Base-by-base conservation (phyloP, 208 protist genomes). In the Trypanosoma brucei region DNA sequence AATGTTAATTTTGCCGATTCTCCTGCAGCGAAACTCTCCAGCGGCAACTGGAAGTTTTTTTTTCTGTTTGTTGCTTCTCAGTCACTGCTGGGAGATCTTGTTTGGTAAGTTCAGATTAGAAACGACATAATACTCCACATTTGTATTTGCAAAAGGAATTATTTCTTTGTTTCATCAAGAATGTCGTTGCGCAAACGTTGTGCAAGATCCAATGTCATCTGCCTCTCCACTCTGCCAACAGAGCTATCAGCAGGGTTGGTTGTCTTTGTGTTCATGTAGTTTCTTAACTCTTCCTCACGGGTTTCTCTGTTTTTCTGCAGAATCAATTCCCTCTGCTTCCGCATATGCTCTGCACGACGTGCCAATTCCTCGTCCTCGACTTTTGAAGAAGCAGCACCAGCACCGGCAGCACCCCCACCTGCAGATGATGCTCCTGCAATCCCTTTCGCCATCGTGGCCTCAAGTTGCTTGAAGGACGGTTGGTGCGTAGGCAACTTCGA, bases 171-270 rank as follows among this genome's bases (percentile, higher is more conserved):
- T 54, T 94, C 84, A 51, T 69, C 69, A 11, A 94, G 39, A 55
- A 94, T 79, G 60, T 94, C 88, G 31, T 86, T 84, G 49, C 88
- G 88, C 30, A 94, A 76, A 11, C 88, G 84, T 0, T 81, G 82
- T n/a, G 84, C 88, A 42, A 94, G 83, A 38, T 92, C 84, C 9
- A 94, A 61, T 3, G 81, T 94, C 62, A 94, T 68, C 49, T 91
- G 73, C 55, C 82, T 81, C 42, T 70, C 70, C 30, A 55, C 62
- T 39, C 61, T 56, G 34, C 70, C 64, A 13, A 40, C 35, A 40
- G 59, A 1, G 64, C 45, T 50, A 13, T 30, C 37, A 3, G 55
- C 22, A 13, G 62, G 11, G 22, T 57, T 63, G 46, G 52, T 65
- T 50, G 65, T 75, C 49, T 84, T 72, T 52, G 72, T 64, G 11